Conservation (phyloP, 257 asterid species). For the Salvia rosmarinus region DNA sequence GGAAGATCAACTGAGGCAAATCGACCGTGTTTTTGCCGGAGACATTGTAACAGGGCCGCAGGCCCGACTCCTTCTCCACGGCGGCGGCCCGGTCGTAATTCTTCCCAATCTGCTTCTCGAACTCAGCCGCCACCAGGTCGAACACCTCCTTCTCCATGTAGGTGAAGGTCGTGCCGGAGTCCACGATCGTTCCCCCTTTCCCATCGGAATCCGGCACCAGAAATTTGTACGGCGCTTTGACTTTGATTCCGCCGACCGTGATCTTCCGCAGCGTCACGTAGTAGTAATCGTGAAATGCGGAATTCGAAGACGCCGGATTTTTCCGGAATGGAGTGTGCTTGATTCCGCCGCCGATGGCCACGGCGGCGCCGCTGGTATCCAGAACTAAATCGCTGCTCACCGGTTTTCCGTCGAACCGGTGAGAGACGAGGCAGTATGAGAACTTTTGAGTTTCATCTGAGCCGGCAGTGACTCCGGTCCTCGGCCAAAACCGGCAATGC, state of each 20-base stretch:
- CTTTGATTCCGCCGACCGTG: constrained; percentile 53
- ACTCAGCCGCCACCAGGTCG: constrained; percentile 43
- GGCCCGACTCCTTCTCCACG: constrained; percentile 41
- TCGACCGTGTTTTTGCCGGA: constrained; percentile 26
- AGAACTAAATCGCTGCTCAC: constrained; percentile 46
- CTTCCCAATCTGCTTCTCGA: constrained; percentile 46
- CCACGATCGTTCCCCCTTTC: constrained; percentile 58
- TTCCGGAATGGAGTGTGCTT: constrained; percentile 51
- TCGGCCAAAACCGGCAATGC: constrained; percentile 67
- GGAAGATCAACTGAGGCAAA: constrained; percentile 47
- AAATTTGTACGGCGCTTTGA: constrained; percentile 44
- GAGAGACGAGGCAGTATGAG: constrained; percentile 57
- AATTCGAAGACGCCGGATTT: constrained; percentile 27
- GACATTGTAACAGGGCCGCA: constrained; percentile 54
- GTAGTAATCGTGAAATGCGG: constrained; percentile 46
- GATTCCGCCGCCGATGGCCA: neutral
- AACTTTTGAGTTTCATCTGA: constrained; percentile 53
- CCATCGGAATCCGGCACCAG: constrained; percentile 54
- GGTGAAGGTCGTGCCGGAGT: constrained; percentile 62
- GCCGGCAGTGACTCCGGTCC: constrained; percentile 53
- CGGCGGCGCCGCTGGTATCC: constrained; percentile 15
- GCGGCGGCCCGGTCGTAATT: constrained; percentile 43
- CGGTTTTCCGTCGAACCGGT: constrained; percentile 51
- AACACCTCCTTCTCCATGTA: constrained; percentile 40
- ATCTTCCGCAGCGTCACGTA: constrained; percentile 52